A percentile compares a stretch with the other conserved stretches of the same genome.
Conservation (phyloP, 257 asterid genomes). For the Solanum peruvianum region DNA sequence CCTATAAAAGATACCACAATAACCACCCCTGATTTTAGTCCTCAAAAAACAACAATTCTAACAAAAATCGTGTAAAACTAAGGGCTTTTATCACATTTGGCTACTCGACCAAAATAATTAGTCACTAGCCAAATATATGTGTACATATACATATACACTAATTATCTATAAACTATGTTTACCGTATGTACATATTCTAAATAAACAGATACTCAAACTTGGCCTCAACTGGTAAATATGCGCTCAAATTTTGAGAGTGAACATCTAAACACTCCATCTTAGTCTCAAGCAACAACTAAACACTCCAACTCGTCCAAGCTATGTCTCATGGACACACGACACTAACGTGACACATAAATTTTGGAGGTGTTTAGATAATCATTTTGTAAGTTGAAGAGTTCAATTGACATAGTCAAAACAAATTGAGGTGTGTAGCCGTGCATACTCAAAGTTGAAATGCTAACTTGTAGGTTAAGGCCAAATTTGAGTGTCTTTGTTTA, state of each 20-base stretch:
- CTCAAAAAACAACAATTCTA: neutral
- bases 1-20: constrained; percentile 21
- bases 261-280: neutral
- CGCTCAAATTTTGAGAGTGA: neutral
- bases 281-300: neutral
- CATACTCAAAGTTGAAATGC: no score
- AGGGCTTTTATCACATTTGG: neutral
- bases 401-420: neutral
- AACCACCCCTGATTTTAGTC: neutral
- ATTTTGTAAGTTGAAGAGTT: neutral
- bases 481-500: neutral
- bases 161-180: neutral
- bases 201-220: neutral
- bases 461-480: no score
- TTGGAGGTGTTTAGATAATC: neutral
- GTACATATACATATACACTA: neutral
- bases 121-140: neutral
- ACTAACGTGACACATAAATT: neutral
- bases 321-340: neutral
- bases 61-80: neutral
- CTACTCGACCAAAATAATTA: neutral
- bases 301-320: neutral
- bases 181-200: neutral
- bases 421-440: no score
- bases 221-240: neutral